Conservation (phyloP, 2,329 filamentous ascomycete genomes). For the Pseudogymnoascus sp. region DNA sequence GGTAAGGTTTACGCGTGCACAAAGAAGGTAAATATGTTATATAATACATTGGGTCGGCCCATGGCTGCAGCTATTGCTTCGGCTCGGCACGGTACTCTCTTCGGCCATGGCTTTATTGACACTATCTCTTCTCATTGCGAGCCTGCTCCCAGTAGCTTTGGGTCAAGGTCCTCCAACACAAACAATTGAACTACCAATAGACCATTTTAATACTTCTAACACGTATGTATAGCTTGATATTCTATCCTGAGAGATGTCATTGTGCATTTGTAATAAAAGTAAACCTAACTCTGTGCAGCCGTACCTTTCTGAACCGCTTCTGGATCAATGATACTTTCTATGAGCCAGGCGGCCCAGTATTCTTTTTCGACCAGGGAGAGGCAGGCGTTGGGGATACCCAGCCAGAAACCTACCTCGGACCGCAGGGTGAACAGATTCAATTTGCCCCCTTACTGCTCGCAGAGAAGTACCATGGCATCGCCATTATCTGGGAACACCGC, state of each 20-base stretch:
- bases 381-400: neutral
- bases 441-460: constrained; percentile 12
- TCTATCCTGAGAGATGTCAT: neutral
- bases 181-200: neutral
- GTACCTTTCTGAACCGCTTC: constrained; percentile 14
- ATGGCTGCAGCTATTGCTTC: neutral
- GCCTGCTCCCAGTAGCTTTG: neutral
- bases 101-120: neutral
- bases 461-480: constrained; percentile 10
- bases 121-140: neutral
- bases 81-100: neutral
- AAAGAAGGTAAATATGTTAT: neutral
- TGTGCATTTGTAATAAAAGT: neutral
- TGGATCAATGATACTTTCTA: constrained; percentile 15
- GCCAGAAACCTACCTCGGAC: neutral
- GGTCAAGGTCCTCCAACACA: neutral
- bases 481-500: constrained; percentile 15
- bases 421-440: neutral
- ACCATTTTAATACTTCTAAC: neutral
- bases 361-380: constrained; percentile 14
- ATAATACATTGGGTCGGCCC: neutral
- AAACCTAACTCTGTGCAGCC: neutral
- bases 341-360: constrained; percentile 12
- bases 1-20: neutral
- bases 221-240: neutral